Conservation (phyloP, 345 rosid genomes). For the Passiflora organensis region DNA sequence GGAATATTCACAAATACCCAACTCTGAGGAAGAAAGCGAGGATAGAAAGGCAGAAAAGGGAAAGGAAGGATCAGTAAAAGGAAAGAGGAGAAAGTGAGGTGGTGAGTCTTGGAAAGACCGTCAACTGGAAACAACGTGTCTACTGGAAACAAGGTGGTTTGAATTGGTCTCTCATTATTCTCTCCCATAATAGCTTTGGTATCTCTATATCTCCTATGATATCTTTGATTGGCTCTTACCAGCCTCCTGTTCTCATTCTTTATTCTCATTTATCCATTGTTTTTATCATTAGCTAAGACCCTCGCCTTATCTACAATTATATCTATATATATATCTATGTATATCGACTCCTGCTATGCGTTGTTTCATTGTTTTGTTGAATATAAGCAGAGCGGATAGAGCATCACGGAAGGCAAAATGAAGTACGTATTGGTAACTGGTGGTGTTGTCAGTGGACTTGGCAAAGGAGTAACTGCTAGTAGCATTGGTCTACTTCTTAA, state of each 20-base stretch:
- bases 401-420: slow-evolving; percentile 4
- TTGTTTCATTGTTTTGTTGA: not conserved
- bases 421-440: slow-evolving; percentile 31
- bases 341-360: too few species aligned
- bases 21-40: not conserved
- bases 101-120: slow-evolving; percentile 24
- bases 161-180: slow-evolving; percentile 14
- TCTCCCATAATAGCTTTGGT: not conserved
- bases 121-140: too few species aligned
- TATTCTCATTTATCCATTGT: slow-evolving; percentile 8
- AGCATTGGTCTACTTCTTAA: slow-evolving; percentile 28
- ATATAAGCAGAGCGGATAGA: not conserved
- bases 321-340: too few species aligned
- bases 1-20: not conserved
- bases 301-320: not conserved
- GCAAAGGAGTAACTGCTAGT: slow-evolving; percentile 31
- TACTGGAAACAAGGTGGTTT: too few species aligned
- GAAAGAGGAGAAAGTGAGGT: slow-evolving; percentile 44
- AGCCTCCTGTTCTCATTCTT: slow-evolving; percentile 3
- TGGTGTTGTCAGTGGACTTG: slow-evolving; percentile 33
- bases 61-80: too few species aligned
- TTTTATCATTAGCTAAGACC: slow-evolving; percentile 12
- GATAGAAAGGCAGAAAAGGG: slow-evolving; percentile 1
- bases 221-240: too few species aligned
- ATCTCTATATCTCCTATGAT: too few species aligned